These are phyloP conservation scores for Prunus armeniaca DNA, from an alignment of 306 rosid species.

Conservation along the genomic window DNA sequence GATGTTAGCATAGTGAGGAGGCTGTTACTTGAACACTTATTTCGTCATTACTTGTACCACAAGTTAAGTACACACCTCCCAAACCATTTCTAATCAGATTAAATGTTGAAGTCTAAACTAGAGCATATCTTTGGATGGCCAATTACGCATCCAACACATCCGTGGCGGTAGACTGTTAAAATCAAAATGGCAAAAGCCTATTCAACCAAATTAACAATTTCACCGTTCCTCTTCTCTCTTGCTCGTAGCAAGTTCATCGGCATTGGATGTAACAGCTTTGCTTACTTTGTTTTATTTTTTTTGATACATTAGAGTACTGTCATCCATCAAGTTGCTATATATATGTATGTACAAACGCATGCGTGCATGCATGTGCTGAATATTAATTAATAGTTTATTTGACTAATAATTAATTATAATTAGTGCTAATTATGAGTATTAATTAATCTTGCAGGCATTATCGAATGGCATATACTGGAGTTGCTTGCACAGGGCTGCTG, in stretches of 20 bases:
- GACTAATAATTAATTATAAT: too few relatives aligned
- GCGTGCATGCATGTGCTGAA: too few relatives aligned
- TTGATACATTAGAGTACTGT: too few relatives aligned
- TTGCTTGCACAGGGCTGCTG: slow-evolving; percentile 74
- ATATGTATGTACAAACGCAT: too few relatives aligned
- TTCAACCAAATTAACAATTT: not conserved
- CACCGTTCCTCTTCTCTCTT: not conserved
- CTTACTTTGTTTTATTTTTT: too few relatives aligned
- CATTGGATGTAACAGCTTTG: not conserved
- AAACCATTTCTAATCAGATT: not conserved
- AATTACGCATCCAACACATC: not conserved
- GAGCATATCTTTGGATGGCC: not conserved
- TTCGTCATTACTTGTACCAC: not conserved
- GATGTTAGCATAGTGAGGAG: too few relatives aligned
- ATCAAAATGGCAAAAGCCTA: not conserved
- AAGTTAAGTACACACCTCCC: not conserved
- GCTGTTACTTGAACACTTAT: not conserved
- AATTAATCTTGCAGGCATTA: slow-evolving; percentile 10
- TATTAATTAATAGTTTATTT: too few relatives aligned
- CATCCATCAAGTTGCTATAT: too few relatives aligned
- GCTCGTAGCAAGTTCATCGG: not conserved
- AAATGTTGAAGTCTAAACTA: not conserved
- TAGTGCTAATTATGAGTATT: too few relatives aligned
- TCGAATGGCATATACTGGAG: slow-evolving; percentile 33
- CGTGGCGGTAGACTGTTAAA: too few relatives aligned